Base-by-base conservation (phyloP, 2,329 filamentous ascomycete genomes). In the Ceratocystis eucalypticola region DNA sequence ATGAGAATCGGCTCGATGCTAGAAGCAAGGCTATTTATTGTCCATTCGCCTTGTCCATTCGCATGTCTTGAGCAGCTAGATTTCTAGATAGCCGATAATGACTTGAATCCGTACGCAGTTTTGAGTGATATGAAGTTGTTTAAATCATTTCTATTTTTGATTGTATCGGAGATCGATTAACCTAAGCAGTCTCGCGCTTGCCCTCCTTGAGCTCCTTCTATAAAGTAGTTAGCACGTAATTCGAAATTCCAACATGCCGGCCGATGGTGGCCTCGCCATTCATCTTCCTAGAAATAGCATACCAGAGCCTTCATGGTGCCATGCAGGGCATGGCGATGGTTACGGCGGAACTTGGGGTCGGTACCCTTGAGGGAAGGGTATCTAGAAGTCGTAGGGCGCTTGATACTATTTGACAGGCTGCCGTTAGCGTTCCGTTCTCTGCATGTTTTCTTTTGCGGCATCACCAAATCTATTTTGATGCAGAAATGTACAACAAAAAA, bases 331-430 rank as follows among this genome's bases (percentile, higher is more conserved):
- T 99, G 93, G 84, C 91, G 91, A 85, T 99, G 94, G 86, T 99
- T 99, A 82, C 94, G 88, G 80, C 94, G 88, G 86, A 99, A 99
- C 88, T 99, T 99, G 78, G 94, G 92, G 83, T 99, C 94, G 79
- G 91, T 94, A 76, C 94, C 94, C 79, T 96, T 96, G 76, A 99
- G 88, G 74, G 93, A 97, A 72, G 94, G 94, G 84, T 99, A 99
- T 84, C 94, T 87, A 81, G 92, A 87, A 77, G 94, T 97, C 87
- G 96, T 96, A 72, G 94, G 94, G 89, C 96, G 97, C 89, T 97
- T 97, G 87, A 99, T 99, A 83, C 93, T 96, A 78, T 74, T 70
- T 22, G 7, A n/a, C 15, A 44, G 50, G n/a, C 10, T 20, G 45
- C 1, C 17, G 33, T 61, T 48, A 41, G 55, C 12, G n/a, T 30